Evolutionary conservation across 73 alveolate species (phyloP), one percentile per base, ranked within the genome.

Genomic region (Paramecium octaurelia): DNA sequence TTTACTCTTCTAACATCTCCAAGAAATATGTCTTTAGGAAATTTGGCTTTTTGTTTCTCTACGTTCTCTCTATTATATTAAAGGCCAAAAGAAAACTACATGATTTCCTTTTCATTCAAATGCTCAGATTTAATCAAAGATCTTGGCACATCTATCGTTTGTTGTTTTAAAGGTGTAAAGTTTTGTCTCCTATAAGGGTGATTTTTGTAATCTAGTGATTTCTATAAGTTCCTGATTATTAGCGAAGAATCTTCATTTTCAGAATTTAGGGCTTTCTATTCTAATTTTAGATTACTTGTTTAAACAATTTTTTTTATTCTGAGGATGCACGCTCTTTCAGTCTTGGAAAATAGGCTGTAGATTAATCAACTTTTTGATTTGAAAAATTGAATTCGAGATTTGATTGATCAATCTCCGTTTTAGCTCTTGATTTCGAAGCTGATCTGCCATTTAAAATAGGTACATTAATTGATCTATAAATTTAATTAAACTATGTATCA

Each of bases 51-150:
- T 59, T 16, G 4, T 59, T 59, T 59, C 16, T 59, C 77, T 3
- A 3, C 4, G 23, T 43, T 18, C 31, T 24, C 4, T 20, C 31
- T 70, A 70, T 70, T 70, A 18, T 70, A 70, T 70, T 70, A 21
- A 27, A 70, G 48, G 11, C 86, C 86, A 70, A 70, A 70, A 31
- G 86, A 70, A 35, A 70, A 70, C 57, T 70, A 11, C 86, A 70
- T 70, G 48, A 35, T 27, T 31, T 70, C 57, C 12, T 70, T 8
- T 70, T 70, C n/a, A 20, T 59, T 59, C 23, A 59, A 59, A 21
- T 59, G 44, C 0, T 59, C 77, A 8, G 77, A 59, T 29, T 59
- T 59, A 11, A 14, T 9, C 1, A 14, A 59, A 59, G 77, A 59
- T 59, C 23, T 59, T 24, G 31, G 23, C 20, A 59, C 40, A 10